Base-by-base conservation (phyloP, 1,284 basidiomycete species). In the Caloboletus firmus region DNA sequence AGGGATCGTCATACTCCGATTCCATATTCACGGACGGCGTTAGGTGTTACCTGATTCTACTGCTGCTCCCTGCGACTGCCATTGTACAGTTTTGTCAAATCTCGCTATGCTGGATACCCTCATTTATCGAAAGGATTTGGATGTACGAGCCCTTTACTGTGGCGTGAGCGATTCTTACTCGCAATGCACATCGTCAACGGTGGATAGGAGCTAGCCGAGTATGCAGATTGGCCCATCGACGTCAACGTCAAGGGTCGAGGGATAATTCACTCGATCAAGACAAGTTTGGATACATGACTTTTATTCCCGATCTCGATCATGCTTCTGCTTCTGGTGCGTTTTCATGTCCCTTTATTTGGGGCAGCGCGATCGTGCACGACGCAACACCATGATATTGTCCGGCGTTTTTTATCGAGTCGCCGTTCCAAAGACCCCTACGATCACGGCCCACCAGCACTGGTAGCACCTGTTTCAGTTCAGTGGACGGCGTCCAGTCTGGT, bases 211-310 rank as follows among this genome's bases (percentile, higher is more conserved):
- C 11, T 22, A n/a, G 48, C 35, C 26, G 49, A 42, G 34, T 45
- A 24, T 50, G 55, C 44, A 54, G 36, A 56, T 39, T 45, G 45
- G 43, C 37, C 26, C 26, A 17, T 51, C 22, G 31, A 58, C 36
- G 13, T 41, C 44, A 32, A 44, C 15, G 32, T 42, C 59, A 32
- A 61, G 59, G 59, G 56, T 48, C 56, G 50, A 59, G 49, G 44
- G 57, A 52, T 31, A 10, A 9, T 37, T 52, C 58, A 41, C 30
- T 24, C 37, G 56, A 57, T 52, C 51, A 41, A 12, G 15, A 31
- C 48, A 12, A 18, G 49, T 51, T 51, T 31, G n/a, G 30, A 55
- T 55, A 30, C 28, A 48, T 32, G 40, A 31, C 52, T 46, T 24
- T 26, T 28, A 32, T 31, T 34, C 22, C 7, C 22, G 43, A 59